These are phyloP conservation scores for Dichomitus squalens DNA, from an alignment of 1,284 basidiomycete genomes.

Conservation along the genomic window DNA sequence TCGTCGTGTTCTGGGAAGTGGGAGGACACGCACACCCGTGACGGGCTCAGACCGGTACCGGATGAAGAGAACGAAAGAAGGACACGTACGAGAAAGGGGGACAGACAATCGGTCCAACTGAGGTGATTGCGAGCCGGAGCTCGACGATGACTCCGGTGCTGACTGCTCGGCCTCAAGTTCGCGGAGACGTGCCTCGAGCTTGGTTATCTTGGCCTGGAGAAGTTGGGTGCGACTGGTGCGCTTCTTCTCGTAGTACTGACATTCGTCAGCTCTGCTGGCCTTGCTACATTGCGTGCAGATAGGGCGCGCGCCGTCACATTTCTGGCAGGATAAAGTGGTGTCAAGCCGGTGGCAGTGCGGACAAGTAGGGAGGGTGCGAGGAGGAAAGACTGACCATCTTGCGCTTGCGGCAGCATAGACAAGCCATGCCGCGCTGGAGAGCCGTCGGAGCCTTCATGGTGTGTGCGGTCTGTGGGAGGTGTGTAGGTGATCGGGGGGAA, in stretches of 20 bases:
- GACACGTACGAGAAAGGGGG: neutral
- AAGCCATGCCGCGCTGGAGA: constrained; percentile 59
- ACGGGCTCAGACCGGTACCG: neutral
- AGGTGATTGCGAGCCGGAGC: constrained; percentile 22
- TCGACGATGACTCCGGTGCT: constrained; percentile 17
- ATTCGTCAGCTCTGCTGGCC: constrained; percentile 52
- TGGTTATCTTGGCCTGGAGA: constrained; percentile 56
- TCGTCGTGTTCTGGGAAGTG: constrained; percentile 2
- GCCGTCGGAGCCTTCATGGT: constrained; percentile 37
- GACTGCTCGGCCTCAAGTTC: constrained; percentile 48
- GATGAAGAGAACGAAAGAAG: neutral
- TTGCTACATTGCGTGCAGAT: constrained; percentile 59
- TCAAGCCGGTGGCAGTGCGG: neutral
- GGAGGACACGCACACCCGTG: neutral
- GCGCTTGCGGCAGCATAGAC: constrained; percentile 60
- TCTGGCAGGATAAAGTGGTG: constrained; percentile 35
- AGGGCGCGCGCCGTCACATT: constrained; percentile 62
- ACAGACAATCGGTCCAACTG: constrained; percentile 9
- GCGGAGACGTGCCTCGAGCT: constrained; percentile 54
- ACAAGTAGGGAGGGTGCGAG: too few species aligned
- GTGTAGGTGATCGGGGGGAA: constrained; percentile 9
- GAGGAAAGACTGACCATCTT: constrained; percentile 51
- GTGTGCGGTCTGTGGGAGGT: constrained; percentile 3
- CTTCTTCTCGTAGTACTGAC: constrained; percentile 63
- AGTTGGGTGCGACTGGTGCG: constrained; percentile 63